Conservation (phyloP, 495 filamentous ascomycete genomes). For the Parachaetomium inaequale region DNA sequence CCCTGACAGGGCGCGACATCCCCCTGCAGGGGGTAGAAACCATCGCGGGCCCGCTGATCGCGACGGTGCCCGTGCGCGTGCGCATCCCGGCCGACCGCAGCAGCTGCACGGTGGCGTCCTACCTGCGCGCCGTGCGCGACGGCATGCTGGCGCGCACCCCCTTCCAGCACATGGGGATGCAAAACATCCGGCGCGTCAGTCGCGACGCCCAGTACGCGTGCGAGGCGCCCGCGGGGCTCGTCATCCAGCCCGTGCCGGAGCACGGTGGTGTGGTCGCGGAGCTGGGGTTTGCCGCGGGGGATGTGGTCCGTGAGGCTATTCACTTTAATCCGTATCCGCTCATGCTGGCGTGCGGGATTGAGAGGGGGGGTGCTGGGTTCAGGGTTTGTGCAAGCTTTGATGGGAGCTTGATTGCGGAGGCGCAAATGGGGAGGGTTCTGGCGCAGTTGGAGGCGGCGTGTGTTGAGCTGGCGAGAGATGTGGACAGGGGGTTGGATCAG, state of each 20-base stretch:
- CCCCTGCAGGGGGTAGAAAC: conserved; percentile 45
- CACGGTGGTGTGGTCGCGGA: conserved; percentile 26
- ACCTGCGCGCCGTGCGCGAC: conserved; percentile 52
- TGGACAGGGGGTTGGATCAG: conserved; percentile 6
- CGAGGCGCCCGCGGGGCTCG: conserved; percentile 50
- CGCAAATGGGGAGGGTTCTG: conserved; percentile 13
- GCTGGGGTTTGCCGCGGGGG: conserved; percentile 36
- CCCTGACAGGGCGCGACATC: conserved; percentile 44
- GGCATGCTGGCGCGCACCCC: conserved; percentile 51
- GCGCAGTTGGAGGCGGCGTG: conserved; percentile 21
- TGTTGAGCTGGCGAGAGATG: conserved; percentile 6
- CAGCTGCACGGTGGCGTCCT: conserved; percentile 16
- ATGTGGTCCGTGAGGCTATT: conserved; percentile 17
- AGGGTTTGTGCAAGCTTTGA: conserved; percentile 24
- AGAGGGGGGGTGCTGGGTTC: conserved; percentile 7
- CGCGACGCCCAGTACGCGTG: conserved; percentile 61
- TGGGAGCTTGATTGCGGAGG: background rate
- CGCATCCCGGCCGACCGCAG: conserved; percentile 13
- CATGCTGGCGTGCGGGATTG: conserved; percentile 21
- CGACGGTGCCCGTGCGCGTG: conserved; percentile 55
- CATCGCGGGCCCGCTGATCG: conserved; percentile 52
- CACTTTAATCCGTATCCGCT: conserved; percentile 25
- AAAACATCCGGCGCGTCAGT: conserved; percentile 62
- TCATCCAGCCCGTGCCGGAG: conserved; percentile 44
- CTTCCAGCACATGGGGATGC: conserved; percentile 66